Evolutionary conservation across 2,329 filamentous ascomycete genomes (phyloP).

Genomic region (Myriosclerotinia scirpicola): DNA sequence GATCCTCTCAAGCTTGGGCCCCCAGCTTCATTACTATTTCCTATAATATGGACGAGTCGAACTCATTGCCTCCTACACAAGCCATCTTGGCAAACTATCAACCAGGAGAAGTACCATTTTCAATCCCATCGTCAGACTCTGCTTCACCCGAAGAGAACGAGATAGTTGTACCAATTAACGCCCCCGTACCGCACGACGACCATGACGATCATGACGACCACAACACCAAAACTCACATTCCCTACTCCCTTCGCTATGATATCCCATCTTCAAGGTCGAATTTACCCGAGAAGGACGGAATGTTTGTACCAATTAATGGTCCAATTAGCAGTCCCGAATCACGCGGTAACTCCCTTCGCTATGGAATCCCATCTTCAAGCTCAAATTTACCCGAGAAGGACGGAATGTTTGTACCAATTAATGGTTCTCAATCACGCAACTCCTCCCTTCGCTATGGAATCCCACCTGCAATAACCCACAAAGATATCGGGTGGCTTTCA

Average conservation of each 20-base stretch:
- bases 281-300: not conserved
- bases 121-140: no score
- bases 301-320: not conserved
- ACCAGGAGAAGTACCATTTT: not conserved
- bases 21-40: not conserved
- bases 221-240: no score
- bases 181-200: not conserved
- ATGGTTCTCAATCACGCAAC: not conserved
- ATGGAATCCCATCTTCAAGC: not conserved
- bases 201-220: no score
- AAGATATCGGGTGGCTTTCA: slow-evolving; percentile 50
- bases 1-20: not conserved
- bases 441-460: not conserved
- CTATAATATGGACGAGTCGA: not conserved
- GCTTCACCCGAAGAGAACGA: not conserved
- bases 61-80: not conserved
- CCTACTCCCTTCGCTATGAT: no score
- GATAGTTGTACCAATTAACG: not conserved
- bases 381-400: not conserved
- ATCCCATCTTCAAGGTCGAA: not conserved
- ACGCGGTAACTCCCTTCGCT: not conserved
- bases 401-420: not conserved
- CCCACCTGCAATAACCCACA: slow-evolving; percentile 44
- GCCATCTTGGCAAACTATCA: not conserved
- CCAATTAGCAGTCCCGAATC: no score